Evolutionary conservation across 108 stramenopile species (phyloP).

Genomic region (Nitzschia sp.): DNA sequence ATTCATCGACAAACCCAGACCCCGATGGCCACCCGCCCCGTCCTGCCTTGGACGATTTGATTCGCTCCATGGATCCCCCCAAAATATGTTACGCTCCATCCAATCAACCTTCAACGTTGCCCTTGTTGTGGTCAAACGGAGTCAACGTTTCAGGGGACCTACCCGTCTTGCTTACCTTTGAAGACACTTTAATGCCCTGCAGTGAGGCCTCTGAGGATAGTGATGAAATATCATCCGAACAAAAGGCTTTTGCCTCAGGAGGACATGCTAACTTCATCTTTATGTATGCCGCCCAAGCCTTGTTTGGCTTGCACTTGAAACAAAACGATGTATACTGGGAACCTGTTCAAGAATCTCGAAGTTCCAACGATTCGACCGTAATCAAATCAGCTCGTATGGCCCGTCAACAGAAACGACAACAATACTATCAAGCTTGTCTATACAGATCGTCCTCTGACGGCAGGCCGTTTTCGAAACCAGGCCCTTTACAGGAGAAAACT

Average conservation of each 20-base stretch:
- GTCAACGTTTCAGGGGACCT: too few relatives aligned
- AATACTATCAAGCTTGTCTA: conserved; percentile 58
- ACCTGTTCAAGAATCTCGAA: conserved; percentile 2
- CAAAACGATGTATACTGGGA: conserved; percentile 54
- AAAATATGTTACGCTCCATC: neutral
- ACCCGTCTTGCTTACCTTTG: neutral
- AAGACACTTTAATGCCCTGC: neutral
- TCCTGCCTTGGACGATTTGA: neutral
- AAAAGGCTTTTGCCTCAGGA: conserved; percentile 59
- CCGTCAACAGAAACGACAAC: conserved; percentile 47
- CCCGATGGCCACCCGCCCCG: neutral
- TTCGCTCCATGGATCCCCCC: neutral
- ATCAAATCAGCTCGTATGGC: conserved; percentile 35
- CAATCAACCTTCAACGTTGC: neutral
- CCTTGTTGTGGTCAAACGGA: too few relatives aligned
- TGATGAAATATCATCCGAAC: neutral
- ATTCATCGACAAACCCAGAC: neutral
- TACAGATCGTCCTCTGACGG: conserved; percentile 43
- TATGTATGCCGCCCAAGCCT: conserved; percentile 56
- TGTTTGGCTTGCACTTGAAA: conserved; percentile 51
- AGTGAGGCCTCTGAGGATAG: neutral
- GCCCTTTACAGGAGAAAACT: neutral
- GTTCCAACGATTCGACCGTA: neutral
- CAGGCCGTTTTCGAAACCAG: conserved; percentile 47
- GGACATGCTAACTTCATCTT: conserved; percentile 82